These are phyloP conservation scores for Tetrapisispora arboricola DNA, from an alignment of 805 yeast species.

Conservation along the genomic window DNA sequence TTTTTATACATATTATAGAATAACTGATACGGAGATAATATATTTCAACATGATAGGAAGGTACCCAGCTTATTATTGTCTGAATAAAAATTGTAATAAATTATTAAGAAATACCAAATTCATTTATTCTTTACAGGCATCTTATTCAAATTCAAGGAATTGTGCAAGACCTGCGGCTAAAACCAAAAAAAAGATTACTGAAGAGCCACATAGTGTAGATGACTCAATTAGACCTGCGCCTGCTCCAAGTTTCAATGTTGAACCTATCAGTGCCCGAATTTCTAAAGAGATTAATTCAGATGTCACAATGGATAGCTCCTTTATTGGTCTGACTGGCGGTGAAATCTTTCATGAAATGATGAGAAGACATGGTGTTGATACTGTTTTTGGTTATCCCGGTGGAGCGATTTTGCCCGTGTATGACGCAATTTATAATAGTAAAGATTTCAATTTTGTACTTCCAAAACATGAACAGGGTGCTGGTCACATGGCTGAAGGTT, in stretches of 20 bases:
- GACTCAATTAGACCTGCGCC: conserved; percentile 24
- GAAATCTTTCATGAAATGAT: conserved; percentile 98
- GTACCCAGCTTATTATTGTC: background rate
- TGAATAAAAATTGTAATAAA: background rate
- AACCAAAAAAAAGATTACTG: background rate
- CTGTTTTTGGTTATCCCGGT: conserved; percentile 96
- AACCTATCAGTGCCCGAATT: conserved; percentile 7
- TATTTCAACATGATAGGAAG: background rate
- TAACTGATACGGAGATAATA: no score
- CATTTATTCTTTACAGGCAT: background rate
- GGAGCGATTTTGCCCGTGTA: conserved; percentile 98
- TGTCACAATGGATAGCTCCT: conserved; percentile 60
- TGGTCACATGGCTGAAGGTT: conserved; percentile 99
- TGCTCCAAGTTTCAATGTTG: conserved; percentile 29
- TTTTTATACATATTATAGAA: no score
- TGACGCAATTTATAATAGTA: conserved; percentile 91
- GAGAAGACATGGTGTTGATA: conserved; percentile 90
- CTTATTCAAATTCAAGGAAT: background rate
- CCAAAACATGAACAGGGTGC: conserved; percentile 99
- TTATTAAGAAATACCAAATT: background rate
- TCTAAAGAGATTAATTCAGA: conserved; percentile 1
- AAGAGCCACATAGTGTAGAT: background rate
- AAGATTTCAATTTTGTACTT: conserved; percentile 76
- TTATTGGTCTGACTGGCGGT: conserved; percentile 96
- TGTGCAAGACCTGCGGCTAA: background rate